Evolutionary conservation across 2,329 filamentous ascomycete species (phyloP), one percentile per base, ranked within the genome.

Genomic region (Colletotrichum phormii): DNA sequence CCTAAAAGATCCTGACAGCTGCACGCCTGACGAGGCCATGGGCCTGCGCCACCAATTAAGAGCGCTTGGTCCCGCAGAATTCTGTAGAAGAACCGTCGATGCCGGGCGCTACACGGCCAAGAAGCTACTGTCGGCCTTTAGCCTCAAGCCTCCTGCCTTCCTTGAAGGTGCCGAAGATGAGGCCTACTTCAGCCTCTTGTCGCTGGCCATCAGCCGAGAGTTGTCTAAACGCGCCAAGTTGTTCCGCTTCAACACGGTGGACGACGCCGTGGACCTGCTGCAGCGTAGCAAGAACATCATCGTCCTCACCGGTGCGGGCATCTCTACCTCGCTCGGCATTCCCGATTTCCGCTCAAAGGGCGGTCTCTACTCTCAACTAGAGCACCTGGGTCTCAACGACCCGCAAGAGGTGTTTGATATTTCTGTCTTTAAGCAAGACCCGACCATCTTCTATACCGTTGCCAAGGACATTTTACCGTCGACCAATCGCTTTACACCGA

Each of bases 401-500:
- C 96, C 96, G 1, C 95, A 98, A 80, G 95, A 98, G 79, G 95
- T 98, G 31, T 99, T 99, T 79, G 95, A 98, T 83, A 97, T 98
- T 75, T 84, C 90, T 64, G 88, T 95, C 76, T 99, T 99, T 82
- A 91, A 91, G 77, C 89, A 95, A 60, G 94, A 98, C 79, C 97
- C 97, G 1, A 89, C 87, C 75, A 94, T 96, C 75, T 99, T 99
- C 86, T 99, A 97, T 86, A 92, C 91, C 1, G 90, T 98, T 59
- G 96, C 96, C 59, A 94, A 94, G 80, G 95, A 97, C 80, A 98
- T 98, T 75, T 85, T 98, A 35, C 95, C 96, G 12, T 90, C 91
- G 26, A 91, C 92, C 15, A 91, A 94, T 76, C 91, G 91, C 77
- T 97, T 91, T 85, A 95, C 96, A 1, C 95, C 96, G 0, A 98